Percentiles rank a stretch among this genome's conserved stretches.
Conservation (phyloP, 768 basidiomycete species). For the Calocybe gangraenosa region DNA sequence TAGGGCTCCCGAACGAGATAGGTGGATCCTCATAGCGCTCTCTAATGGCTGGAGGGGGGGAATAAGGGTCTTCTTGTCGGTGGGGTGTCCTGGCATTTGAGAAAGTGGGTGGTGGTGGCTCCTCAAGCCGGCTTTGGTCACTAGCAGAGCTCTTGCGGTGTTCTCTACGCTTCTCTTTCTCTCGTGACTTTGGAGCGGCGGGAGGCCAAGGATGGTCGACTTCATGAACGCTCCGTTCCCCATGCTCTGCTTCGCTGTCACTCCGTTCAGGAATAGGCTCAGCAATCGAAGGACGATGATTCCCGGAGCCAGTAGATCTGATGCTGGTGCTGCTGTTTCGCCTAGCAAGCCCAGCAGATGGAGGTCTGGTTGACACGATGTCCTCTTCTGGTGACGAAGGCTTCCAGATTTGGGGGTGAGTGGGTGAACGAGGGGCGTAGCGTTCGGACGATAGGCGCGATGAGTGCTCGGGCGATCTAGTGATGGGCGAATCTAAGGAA, state of each 20-base stretch:
- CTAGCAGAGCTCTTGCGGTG: slow-evolving; percentile 18
- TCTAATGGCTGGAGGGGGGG: background rate
- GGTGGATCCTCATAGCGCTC: slow-evolving; percentile 13
- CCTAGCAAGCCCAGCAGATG: slow-evolving; percentile 34
- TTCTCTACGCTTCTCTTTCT: slow-evolving; percentile 19
- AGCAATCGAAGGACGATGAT: slow-evolving; percentile 35
- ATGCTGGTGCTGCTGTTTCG: slow-evolving; percentile 48
- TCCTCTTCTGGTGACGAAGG: slow-evolving; percentile 45
- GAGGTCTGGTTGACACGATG: slow-evolving; percentile 32
- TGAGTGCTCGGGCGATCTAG: slow-evolving; percentile 10
- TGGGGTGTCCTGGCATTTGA: slow-evolving; percentile 4
- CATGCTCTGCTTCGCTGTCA: slow-evolving; percentile 19
- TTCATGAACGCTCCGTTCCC: slow-evolving; percentile 6
- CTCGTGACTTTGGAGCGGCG: slow-evolving; percentile 10
- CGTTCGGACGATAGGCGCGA: slow-evolving; percentile 23
- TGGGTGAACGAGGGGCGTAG: slow-evolving; percentile 27
- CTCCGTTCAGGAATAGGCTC: slow-evolving; percentile 35
- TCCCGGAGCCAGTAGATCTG: slow-evolving; percentile 37
- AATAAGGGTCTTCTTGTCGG: slow-evolving; percentile 10
- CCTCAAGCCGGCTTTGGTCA: slow-evolving; percentile 13
- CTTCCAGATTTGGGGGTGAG: slow-evolving; percentile 46
- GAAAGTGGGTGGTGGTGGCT: slow-evolving; percentile 5
- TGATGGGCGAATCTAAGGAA: slow-evolving; percentile 5
- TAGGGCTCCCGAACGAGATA: slow-evolving; percentile 6
- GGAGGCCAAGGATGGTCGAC: slow-evolving; percentile 9